Conservation (phyloP, 108 stramenopile species). For the Hondaea fermentalgiana region DNA sequence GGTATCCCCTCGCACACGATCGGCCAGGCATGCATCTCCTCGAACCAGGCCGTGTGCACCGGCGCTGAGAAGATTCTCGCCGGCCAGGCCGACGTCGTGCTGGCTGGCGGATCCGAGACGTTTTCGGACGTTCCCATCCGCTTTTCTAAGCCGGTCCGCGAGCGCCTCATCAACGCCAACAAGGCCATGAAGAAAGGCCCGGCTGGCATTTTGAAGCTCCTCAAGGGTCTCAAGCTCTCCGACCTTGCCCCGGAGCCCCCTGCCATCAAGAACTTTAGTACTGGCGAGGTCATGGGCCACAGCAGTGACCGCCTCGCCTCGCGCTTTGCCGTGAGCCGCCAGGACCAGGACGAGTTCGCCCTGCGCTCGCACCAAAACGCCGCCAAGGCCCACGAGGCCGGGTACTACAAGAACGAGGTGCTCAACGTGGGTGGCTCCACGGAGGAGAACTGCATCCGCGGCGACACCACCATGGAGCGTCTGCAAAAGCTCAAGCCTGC, state of each 20-base stretch:
- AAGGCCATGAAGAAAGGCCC: slow-evolving; percentile 96
- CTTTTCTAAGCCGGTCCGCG: slow-evolving; percentile 59
- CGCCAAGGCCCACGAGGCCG: slow-evolving; percentile 78
- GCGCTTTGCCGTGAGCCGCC: slow-evolving; percentile 80
- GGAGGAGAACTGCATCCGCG: slow-evolving; percentile 91
- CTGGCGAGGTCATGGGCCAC: slow-evolving; percentile 99
- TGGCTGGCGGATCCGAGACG: slow-evolving; percentile 91
- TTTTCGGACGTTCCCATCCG: slow-evolving; percentile 94
- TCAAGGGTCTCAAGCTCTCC: slow-evolving; percentile 77
- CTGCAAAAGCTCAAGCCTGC: slow-evolving; percentile 89
- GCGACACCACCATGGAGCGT: slow-evolving; percentile 73
- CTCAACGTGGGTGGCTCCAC: slow-evolving; percentile 67
- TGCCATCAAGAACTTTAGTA: slow-evolving; percentile 95
- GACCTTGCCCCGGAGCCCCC: slow-evolving; percentile 88
- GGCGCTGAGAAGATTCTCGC: slow-evolving; percentile 85
- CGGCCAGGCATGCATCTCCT: slow-evolving; percentile 84
- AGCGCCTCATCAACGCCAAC: slow-evolving; percentile 75
- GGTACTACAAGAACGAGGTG: slow-evolving; percentile 83
- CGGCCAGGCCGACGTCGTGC: slow-evolving; percentile 77
- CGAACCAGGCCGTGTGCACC: slow-evolving; percentile 80
- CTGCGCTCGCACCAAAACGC: slow-evolving; percentile 77
- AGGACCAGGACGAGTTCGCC: slow-evolving; percentile 91
- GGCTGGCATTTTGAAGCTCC: slow-evolving; percentile 58
- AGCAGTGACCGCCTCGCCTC: slow-evolving; percentile 80
- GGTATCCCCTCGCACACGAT: slow-evolving; percentile 85